phyloP scores from a whole-genome alignment of 305 asterid species.

The Rubia balearica region DNA sequence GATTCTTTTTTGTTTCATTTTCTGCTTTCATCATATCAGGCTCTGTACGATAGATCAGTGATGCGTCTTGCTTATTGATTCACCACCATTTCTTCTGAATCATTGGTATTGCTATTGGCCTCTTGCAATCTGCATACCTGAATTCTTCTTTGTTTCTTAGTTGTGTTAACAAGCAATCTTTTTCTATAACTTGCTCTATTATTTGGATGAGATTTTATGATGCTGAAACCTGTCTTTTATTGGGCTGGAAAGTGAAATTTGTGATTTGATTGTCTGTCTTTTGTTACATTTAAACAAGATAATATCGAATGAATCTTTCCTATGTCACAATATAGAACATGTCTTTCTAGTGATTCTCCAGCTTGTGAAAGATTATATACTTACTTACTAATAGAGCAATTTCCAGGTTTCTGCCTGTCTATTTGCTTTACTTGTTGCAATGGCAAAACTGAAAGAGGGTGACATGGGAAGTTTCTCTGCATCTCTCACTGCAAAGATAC shows the following conservation, averaged over 20 bases:
- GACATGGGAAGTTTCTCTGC: conserved; percentile 74
- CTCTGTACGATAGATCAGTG: not conserved
- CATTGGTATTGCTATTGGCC: not conserved
- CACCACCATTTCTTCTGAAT: not conserved
- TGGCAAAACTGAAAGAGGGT: conserved; percentile 58
- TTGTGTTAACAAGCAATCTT: not conserved
- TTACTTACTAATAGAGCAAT: conserved; percentile 15
- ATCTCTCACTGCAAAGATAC: conserved; percentile 51
- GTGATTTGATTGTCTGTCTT: not conserved
- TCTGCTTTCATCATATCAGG: conserved; percentile 11
- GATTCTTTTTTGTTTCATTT: conserved; percentile 15
- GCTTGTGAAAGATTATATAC: conserved; percentile 4
- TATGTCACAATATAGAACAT: not conserved
- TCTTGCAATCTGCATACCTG: not conserved
- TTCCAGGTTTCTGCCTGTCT: conserved; percentile 69
- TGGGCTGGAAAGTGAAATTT: not conserved
- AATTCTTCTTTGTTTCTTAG: not conserved
- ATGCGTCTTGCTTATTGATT: not conserved
- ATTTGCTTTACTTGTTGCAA: conserved; percentile 55
- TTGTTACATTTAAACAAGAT: not conserved
- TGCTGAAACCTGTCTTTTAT: no score
- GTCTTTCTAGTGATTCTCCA: not conserved
- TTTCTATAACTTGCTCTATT: not conserved
- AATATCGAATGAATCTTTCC: not conserved
- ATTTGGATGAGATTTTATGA: not conserved